Evolutionary conservation across 169 alveolate species (phyloP).

Genomic region (Plasmodium vinckei): DNA sequence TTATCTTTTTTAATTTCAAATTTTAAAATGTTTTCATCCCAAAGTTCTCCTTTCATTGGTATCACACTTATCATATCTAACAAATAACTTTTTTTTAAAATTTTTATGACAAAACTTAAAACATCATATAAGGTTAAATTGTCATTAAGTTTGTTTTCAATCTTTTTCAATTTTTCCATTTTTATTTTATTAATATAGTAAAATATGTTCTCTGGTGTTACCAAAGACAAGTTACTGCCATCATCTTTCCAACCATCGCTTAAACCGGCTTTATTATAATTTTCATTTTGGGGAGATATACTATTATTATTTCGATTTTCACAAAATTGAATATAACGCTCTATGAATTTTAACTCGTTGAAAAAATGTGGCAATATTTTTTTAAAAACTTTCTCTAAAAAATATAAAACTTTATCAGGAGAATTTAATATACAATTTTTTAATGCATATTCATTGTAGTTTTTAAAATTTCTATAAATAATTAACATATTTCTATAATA

Average conservation of each 20-base stretch:
- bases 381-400: conserved; percentile 36
- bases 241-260: not conserved
- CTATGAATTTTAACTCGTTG: conserved; percentile 54
- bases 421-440: conserved; percentile 67
- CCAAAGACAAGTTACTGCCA: not conserved
- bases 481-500: conserved; percentile 71
- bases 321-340: conserved; percentile 11
- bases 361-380: conserved; percentile 37
- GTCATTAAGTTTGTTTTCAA: conserved; percentile 35
- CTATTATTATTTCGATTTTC: too few species aligned
- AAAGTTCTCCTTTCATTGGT: conserved; percentile 43
- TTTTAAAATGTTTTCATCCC: conserved; percentile 72
- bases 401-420: conserved; percentile 54
- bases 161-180: conserved; percentile 41
- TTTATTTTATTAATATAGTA: conserved; percentile 62
- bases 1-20: conserved; percentile 48
- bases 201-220: conserved; percentile 45
- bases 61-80: conserved; percentile 57
- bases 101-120: conserved; percentile 47
- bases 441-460: conserved; percentile 53
- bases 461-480: conserved; percentile 41
- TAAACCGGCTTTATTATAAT: not conserved
- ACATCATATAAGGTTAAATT: conserved; percentile 56
- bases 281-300: too few species aligned
- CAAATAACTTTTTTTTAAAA: conserved; percentile 43